Conservation (phyloP, 805 yeast species). For the Teunomyces funiuensis region DNA sequence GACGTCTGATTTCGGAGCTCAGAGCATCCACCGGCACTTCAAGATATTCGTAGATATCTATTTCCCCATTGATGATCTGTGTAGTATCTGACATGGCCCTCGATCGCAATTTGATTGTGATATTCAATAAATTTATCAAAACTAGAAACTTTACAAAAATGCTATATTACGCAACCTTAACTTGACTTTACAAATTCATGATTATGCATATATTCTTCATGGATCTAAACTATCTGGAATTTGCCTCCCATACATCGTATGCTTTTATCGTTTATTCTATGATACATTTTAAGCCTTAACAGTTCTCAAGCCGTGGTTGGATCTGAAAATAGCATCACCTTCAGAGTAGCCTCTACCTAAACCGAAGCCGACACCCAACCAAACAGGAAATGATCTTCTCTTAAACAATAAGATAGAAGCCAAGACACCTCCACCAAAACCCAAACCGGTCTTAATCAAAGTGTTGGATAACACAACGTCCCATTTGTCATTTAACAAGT, state of each 20-base stretch:
- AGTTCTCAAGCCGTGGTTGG: slow-evolving; percentile 71
- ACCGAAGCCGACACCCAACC: slow-evolving; percentile 97
- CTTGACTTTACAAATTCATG: no score
- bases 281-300: slow-evolving; percentile 53
- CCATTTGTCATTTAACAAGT: slow-evolving; percentile 76
- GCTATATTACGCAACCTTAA: no score
- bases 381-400: slow-evolving; percentile 96
- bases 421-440: slow-evolving; percentile 94
- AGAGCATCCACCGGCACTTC: slow-evolving; percentile 23
- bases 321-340: slow-evolving; percentile 95
- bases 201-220: background rate
- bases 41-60: slow-evolving; percentile 29
- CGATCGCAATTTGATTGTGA: background rate
- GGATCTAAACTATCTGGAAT: background rate
- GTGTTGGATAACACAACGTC: slow-evolving; percentile 94
- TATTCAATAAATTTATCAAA: background rate
- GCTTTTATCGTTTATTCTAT: background rate
- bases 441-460: slow-evolving; percentile 91
- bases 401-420: slow-evolving; percentile 86
- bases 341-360: slow-evolving; percentile 97
- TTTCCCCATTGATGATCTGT: slow-evolving; percentile 20
- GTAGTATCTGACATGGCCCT: slow-evolving; percentile 8
- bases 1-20: slow-evolving; percentile 22
- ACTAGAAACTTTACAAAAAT: no score
- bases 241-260: background rate